A percentile compares a stretch with the other conserved stretches of the same genome.
Conservation (phyloP, 2,329 filamentous ascomycete genomes). For the Calonectria multiphialidica region DNA sequence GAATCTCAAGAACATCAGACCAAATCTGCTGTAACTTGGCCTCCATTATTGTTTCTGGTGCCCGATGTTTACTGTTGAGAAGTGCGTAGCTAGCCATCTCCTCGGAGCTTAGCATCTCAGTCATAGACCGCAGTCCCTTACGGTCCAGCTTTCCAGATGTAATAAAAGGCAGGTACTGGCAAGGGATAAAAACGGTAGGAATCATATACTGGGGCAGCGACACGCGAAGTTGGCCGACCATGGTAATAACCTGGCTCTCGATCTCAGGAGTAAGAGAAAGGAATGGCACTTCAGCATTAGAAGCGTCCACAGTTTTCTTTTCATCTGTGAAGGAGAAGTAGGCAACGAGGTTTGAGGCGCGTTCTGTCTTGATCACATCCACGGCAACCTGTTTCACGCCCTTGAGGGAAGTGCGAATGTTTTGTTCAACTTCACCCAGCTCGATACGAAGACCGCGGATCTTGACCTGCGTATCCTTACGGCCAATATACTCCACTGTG, state of each 20-base stretch:
- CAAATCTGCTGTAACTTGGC: constrained; percentile 47
- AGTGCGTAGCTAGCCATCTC: constrained; percentile 22
- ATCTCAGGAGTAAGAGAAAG: background rate
- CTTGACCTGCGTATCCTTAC: constrained; percentile 68
- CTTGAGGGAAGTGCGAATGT: background rate
- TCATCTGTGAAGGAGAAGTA: background rate
- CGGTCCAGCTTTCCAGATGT: background rate
- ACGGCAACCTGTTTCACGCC: background rate
- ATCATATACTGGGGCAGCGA: constrained; percentile 1
- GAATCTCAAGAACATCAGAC: constrained; percentile 42
- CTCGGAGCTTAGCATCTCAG: constrained; percentile 15
- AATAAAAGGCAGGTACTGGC: background rate
- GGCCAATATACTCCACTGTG: constrained; percentile 51
- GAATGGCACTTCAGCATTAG: background rate
- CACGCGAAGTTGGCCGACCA: background rate
- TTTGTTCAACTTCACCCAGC: constrained; percentile 42
- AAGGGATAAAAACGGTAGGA: background rate
- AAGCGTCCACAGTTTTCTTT: background rate
- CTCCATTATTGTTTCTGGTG: constrained; percentile 3
- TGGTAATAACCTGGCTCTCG: background rate
- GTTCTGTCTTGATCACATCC: constrained; percentile 1
- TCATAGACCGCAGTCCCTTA: background rate
- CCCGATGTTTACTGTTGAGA: background rate
- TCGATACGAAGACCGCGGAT: constrained; percentile 66
- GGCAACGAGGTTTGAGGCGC: background rate